Conservation (phyloP, 108 stramenopile species). For the Cyclotella baltica region DNA sequence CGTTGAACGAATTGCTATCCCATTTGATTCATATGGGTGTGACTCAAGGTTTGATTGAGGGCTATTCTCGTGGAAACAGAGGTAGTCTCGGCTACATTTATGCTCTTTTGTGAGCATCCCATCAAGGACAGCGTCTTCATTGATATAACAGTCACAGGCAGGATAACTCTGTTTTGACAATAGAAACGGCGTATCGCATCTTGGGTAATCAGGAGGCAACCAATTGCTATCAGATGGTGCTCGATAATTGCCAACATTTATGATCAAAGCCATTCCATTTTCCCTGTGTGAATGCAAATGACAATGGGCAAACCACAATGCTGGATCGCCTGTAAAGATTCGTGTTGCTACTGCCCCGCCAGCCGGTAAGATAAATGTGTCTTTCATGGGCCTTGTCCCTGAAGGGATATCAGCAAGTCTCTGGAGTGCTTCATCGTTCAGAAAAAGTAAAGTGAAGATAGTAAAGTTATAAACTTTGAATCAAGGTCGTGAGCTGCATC, state of each 20-base stretch:
- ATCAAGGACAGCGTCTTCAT: conserved; percentile 11
- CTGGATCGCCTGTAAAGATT: too few species aligned
- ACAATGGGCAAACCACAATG: too few species aligned
- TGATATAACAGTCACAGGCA: conserved; percentile 25
- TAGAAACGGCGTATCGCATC: conserved; percentile 5
- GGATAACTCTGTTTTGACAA: background rate
- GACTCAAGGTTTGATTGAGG: background rate
- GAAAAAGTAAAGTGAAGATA: too few species aligned
- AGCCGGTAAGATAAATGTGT: conserved; percentile 32
- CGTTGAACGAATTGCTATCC: background rate
- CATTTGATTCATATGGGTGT: background rate
- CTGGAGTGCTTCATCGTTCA: too few species aligned
- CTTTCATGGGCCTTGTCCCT: conserved; percentile 15
- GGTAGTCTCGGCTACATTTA: conserved; percentile 22
- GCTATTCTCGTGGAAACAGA: conserved; percentile 5
- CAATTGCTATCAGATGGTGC: background rate
- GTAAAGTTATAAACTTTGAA: too few species aligned
- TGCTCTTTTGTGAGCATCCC: conserved; percentile 11
- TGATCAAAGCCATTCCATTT: conserved; percentile 31
- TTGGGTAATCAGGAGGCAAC: conserved; percentile 20
- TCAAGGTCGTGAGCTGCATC: too few species aligned
- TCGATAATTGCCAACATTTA: conserved; percentile 33
- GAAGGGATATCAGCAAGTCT: background rate
- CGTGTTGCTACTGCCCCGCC: conserved; percentile 29
- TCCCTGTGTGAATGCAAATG: conserved; percentile 16